Percentiles rank a stretch among this genome's conserved stretches.
Conservation (phyloP, 2,329 filamentous ascomycete species). For the Ceratocystis diversiconidia region DNA sequence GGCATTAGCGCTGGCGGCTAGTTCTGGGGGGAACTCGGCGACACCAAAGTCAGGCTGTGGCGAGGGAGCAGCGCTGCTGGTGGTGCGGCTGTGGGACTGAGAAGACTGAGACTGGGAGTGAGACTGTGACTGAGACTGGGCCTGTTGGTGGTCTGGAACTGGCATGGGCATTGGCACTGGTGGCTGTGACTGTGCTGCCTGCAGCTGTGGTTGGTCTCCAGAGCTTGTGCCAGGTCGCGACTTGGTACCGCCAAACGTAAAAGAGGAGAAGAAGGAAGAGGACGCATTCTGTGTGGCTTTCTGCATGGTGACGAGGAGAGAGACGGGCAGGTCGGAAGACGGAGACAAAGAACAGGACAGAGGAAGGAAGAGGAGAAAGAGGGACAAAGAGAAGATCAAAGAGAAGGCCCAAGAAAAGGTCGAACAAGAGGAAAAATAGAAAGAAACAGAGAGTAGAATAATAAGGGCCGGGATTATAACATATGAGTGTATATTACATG, state of each 20-base stretch:
- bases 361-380: neutral
- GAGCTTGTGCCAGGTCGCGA: slow-evolving; percentile 28
- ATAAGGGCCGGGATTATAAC: no score
- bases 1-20: slow-evolving; percentile 14
- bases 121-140: neutral
- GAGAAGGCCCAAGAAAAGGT: no score
- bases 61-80: slow-evolving; percentile 15
- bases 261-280: slow-evolving; percentile 26
- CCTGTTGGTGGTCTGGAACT: neutral
- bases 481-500: no score
- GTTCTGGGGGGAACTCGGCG: slow-evolving; percentile 17
- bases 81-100: slow-evolving; percentile 17
- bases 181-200: slow-evolving; percentile 1
- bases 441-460: neutral
- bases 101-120: slow-evolving; percentile 14
- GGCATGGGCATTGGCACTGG: neutral
- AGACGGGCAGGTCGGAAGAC: neutral
- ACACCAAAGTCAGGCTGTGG: slow-evolving; percentile 14
- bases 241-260: slow-evolving; percentile 22
- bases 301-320: slow-evolving; percentile 12
- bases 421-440: neutral
- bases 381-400: no score
- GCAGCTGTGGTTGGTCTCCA: slow-evolving; percentile 20
- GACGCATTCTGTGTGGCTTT: slow-evolving; percentile 24
- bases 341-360: neutral